phyloP scores from a whole-genome alignment of 2,329 filamentous ascomycete genomes.

The Cordyceps cateniannulata region DNA sequence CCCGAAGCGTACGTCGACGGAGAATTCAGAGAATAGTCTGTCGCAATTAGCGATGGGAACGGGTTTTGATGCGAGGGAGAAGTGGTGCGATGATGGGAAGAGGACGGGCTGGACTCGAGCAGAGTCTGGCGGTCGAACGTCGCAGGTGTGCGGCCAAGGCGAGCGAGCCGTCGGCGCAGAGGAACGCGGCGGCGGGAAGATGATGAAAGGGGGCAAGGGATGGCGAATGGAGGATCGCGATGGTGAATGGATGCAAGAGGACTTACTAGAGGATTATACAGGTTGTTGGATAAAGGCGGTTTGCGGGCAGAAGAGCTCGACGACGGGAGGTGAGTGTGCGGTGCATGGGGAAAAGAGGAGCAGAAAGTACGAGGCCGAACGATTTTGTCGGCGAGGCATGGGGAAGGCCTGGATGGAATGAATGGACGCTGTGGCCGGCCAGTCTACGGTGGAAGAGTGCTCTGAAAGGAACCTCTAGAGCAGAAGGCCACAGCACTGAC shows the following conservation, averaged over 20 bases:
- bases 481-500: neutral
- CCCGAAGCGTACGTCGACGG: neutral
- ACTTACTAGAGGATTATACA: slow-evolving; percentile 32
- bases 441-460: neutral
- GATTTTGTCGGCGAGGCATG: slow-evolving; percentile 17
- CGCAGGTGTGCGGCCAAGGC: neutral
- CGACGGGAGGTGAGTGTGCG: slow-evolving; percentile 11
- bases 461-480: neutral
- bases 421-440: neutral
- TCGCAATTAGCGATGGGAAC: slow-evolving; percentile 11
- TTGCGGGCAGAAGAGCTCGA: slow-evolving; percentile 11
- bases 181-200: neutral
- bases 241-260: slow-evolving; percentile 25
- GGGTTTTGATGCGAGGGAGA: neutral
- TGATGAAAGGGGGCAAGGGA: slow-evolving; percentile 18
- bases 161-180: neutral
- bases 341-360: slow-evolving; percentile 23
- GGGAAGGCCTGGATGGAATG: neutral
- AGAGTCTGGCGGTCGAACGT: slow-evolving; percentile 12
- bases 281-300: slow-evolving; percentile 13
- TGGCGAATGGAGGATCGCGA: slow-evolving; percentile 29
- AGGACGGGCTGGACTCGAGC: neutral
- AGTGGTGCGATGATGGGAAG: neutral
- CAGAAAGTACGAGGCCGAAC: slow-evolving; percentile 15
- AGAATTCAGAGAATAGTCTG: neutral